Evolutionary conservation across 345 rosid genomes (phyloP).

Genomic region (Gossypium ekmanianum): DNA sequence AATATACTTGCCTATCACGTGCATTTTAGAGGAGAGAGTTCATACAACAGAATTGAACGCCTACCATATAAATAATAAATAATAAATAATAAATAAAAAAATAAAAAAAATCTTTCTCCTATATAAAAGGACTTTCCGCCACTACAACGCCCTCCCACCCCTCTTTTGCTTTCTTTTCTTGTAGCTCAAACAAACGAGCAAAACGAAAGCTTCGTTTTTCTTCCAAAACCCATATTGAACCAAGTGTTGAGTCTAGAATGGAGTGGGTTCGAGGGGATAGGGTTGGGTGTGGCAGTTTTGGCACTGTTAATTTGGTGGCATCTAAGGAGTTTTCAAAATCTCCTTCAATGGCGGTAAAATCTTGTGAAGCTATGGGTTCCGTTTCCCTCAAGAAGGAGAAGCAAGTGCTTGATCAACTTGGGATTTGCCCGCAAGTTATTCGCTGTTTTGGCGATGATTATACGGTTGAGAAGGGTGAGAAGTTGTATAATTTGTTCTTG

Average conservation of each 20-base stretch:
- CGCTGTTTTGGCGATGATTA: constrained; percentile 48
- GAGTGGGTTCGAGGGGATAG: constrained; percentile 70
- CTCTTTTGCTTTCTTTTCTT: background rate
- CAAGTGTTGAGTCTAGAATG: constrained; percentile 26
- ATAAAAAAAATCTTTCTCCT: background rate
- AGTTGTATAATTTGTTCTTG: constrained; percentile 50
- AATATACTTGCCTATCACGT: constrained; percentile 48
- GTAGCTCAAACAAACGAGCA: background rate
- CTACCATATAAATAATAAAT: background rate
- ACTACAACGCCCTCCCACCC: constrained; percentile 8
- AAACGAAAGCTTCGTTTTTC: background rate
- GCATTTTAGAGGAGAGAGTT: constrained; percentile 30
- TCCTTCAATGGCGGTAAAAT: constrained; percentile 61
- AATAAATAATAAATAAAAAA: background rate
- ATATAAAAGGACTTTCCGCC: constrained; percentile 22
- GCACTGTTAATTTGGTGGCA: constrained; percentile 50
- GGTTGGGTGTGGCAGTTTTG: constrained; percentile 66
- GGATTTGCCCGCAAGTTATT: constrained; percentile 44
- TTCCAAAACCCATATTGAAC: background rate
- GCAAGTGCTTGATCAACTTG: constrained; percentile 34
- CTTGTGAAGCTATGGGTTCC: constrained; percentile 35
- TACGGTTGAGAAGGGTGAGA: constrained; percentile 39
- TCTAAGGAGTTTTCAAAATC: constrained; percentile 30
- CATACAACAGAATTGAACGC: background rate
- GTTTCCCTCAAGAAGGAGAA: constrained; percentile 52